A percentile compares a stretch with the other conserved stretches of the same genome.
Conservation (phyloP, 2,329 filamentous ascomycete species). For the Botrytis squamosa region DNA sequence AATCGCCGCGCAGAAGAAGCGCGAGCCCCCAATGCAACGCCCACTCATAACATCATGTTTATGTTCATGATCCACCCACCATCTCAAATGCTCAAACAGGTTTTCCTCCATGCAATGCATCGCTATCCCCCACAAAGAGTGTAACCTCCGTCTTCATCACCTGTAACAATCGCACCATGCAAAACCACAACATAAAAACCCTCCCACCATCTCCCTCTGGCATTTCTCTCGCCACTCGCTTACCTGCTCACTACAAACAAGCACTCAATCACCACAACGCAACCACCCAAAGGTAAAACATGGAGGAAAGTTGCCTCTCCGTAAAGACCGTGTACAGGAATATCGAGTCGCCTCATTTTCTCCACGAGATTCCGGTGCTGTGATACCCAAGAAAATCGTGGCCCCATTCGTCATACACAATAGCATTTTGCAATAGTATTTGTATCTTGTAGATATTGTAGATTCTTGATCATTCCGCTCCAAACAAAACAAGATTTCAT, state of each 20-base stretch:
- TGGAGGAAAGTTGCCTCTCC: slow-evolving; percentile 27
- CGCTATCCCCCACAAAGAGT: background rate
- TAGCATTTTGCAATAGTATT: slow-evolving; percentile 27
- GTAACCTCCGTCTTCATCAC: background rate
- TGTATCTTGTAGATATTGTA: background rate
- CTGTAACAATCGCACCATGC: background rate
- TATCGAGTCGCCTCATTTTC: slow-evolving; percentile 38
- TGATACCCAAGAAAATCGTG: slow-evolving; percentile 33
- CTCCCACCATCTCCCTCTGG: background rate
- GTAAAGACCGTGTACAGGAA: slow-evolving; percentile 34
- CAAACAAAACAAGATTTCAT: background rate
- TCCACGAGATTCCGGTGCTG: slow-evolving; percentile 36
- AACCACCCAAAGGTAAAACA: background rate
- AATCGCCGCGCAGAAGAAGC: background rate
- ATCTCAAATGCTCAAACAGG: background rate
- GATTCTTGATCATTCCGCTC: background rate
- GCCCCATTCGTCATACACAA: slow-evolving; percentile 24
- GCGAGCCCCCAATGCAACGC: background rate
- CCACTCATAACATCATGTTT: background rate
- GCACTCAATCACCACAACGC: background rate
- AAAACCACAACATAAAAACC: background rate
- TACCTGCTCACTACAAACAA: background rate
- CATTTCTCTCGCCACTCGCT: slow-evolving; percentile 34
- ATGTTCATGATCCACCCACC: background rate
- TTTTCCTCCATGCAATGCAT: slow-evolving; percentile 11